Percentiles rank a stretch among this genome's conserved stretches.
Conservation (phyloP, 2,329 filamentous ascomycete genomes). For the Colletotrichum tropicicola region DNA sequence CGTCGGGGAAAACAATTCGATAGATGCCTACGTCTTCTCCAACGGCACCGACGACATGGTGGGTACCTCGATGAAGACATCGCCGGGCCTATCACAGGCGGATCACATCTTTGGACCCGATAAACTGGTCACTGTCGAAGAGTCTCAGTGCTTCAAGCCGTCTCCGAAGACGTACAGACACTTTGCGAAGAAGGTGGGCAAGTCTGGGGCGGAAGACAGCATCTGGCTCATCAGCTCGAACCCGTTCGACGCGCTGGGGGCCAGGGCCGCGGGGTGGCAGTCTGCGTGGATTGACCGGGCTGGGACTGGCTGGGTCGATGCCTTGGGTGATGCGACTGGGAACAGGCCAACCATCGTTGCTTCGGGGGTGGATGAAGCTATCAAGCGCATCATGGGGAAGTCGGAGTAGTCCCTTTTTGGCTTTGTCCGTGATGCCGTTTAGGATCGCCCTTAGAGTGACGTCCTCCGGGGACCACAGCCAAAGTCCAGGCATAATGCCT, state of each 20-base stretch:
- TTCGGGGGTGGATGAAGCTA: conserved; percentile 65
- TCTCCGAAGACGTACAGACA: conserved; percentile 68
- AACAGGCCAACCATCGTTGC: conserved; percentile 63
- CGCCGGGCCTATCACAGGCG: conserved; percentile 62
- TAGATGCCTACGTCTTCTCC: conserved; percentile 72
- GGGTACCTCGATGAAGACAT: conserved; percentile 64
- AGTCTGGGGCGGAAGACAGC: conserved; percentile 51
- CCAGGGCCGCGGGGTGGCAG: conserved; percentile 67
- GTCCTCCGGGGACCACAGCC: too few species aligned
- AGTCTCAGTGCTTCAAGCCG: conserved; percentile 71
- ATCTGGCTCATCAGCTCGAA: conserved; percentile 79
- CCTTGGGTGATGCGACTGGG: conserved; percentile 55
- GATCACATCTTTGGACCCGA: conserved; percentile 48
- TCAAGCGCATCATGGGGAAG: conserved; percentile 44
- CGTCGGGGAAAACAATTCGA: conserved; percentile 46
- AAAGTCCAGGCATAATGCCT: too few species aligned
- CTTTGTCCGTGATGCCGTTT: too few species aligned
- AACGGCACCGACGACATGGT: conserved; percentile 76
- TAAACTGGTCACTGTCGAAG: conserved; percentile 69
- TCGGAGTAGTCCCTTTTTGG: background rate
- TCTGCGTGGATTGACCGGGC: conserved; percentile 74
- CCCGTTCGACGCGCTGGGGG: conserved; percentile 77
- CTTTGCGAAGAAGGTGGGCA: conserved; percentile 60
- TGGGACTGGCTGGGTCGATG: conserved; percentile 72
- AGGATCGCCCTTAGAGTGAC: too few species aligned